phyloP scores from a whole-genome alignment of 495 filamentous ascomycete genomes.

The Oidiodendron maius region DNA sequence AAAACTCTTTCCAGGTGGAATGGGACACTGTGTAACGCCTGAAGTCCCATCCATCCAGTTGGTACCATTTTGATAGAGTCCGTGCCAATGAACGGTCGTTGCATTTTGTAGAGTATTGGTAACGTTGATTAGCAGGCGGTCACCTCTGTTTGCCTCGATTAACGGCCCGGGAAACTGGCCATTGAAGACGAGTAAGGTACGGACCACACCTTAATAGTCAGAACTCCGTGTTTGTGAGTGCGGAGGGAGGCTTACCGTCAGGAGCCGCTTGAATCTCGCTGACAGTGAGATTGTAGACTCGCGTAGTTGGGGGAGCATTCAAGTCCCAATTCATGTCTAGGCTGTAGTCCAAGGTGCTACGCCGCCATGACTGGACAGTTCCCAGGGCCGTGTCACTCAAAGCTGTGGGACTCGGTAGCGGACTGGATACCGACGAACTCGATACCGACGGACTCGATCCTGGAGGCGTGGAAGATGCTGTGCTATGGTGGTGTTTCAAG shows the following conservation, averaged over 20 bases:
- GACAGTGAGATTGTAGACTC: slow-evolving; percentile 38
- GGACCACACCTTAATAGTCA: slow-evolving; percentile 16
- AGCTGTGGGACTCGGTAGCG: too few relatives aligned
- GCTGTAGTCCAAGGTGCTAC: slow-evolving; percentile 31
- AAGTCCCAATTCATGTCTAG: slow-evolving; percentile 35
- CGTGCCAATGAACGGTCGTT: slow-evolving; percentile 58
- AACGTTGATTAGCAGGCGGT: slow-evolving; percentile 62
- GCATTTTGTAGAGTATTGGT: slow-evolving; percentile 66
- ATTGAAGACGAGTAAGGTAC: slow-evolving; percentile 72
- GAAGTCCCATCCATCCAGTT: slow-evolving; percentile 59
- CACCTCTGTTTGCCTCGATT: slow-evolving; percentile 64
- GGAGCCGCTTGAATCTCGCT: slow-evolving; percentile 35
- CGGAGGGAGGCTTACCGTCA: slow-evolving; percentile 15
- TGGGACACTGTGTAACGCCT: slow-evolving; percentile 51
- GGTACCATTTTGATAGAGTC: slow-evolving; percentile 56
- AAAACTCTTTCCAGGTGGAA: slow-evolving; percentile 34
- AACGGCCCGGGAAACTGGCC: slow-evolving; percentile 67
- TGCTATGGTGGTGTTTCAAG: slow-evolving; percentile 10
- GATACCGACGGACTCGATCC: background rate
- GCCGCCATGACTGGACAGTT: slow-evolving; percentile 12
- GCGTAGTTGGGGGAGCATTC: slow-evolving; percentile 28
- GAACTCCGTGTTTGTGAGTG: background rate
- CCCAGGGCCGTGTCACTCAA: slow-evolving; percentile 1
- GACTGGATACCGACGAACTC: background rate
- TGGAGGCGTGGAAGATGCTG: background rate